Base-by-base conservation (phyloP, 2,329 filamentous ascomycete genomes). In the Nemania diffusa region DNA sequence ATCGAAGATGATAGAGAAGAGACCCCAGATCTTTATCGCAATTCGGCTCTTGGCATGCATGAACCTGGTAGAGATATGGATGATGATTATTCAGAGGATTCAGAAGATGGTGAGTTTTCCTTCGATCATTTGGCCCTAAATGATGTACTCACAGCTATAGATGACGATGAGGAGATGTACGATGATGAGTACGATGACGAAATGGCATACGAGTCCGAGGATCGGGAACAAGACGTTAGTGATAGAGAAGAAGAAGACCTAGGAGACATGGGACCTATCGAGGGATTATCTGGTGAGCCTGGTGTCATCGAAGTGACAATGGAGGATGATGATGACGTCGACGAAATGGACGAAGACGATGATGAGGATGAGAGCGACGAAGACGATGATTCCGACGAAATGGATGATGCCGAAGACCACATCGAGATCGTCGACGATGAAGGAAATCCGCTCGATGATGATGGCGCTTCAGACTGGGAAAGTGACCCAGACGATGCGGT, bases 1-100 rank as follows among this genome's bases (percentile, higher is more conserved):
- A 84, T 94, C 57, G 92, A 94, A 46, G 92, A 94, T 68, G 91
- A 93, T 63, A 90, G 94, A 51, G 94, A 97, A 79, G 96, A 98
- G 78, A 99, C 97, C 5, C 96, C 97, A 32, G 96, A 99, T 80
- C 86, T 99, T 22, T 98, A 97, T 82, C 92, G 97, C 60, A 97
- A 98, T 79, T 98, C 96, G 1, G 93, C 97, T 1, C 84, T 99
- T 24, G 95, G 96, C 57, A 97, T 98, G 90, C 90, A 97, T 60
- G 96, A 98, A 78, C 91, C 92, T 71, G 88, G 90, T 57, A 88
- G 91, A 60, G 77, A 77, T 52, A 72, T 73, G 65, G 91, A 94
- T 67, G 91, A 92, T 68, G 93, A 95, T 70, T 94, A 93, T 57
- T 93, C 92, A 37, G 92, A 93, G 34, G 90, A 90, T 69, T 87